phyloP scores from a whole-genome alignment of 2,329 filamentous ascomycete species.

The Sporothrix mexicana region DNA sequence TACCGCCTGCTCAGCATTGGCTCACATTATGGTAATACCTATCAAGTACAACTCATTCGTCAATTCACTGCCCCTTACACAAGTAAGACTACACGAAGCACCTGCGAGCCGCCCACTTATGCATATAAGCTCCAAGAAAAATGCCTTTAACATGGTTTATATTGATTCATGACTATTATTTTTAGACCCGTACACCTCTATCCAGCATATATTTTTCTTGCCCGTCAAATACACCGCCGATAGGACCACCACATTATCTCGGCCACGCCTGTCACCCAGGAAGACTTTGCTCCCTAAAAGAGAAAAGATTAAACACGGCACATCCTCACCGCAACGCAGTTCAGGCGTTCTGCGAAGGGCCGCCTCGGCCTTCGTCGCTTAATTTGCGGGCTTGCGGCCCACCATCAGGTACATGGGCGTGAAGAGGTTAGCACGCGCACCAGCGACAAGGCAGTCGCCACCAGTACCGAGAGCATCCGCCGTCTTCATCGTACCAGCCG shows the following conservation, averaged over 20 bases:
- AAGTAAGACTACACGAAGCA: too few relatives aligned
- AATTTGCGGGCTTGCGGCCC: conserved; percentile 74
- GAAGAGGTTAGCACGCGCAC: conserved; percentile 88
- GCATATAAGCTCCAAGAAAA: background rate
- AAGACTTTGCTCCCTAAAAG: background rate
- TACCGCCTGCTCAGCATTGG: too few relatives aligned
- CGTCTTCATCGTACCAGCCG: conserved; percentile 89
- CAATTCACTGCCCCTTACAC: too few relatives aligned
- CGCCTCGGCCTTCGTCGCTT: background rate
- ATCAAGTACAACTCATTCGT: too few relatives aligned
- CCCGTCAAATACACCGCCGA: conserved; percentile 8
- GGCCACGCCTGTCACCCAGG: background rate
- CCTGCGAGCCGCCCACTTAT: too few relatives aligned
- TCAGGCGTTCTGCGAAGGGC: too few relatives aligned
- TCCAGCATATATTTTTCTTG: background rate
- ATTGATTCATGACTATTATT: conserved; percentile 14
- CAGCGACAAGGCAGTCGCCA: conserved; percentile 84
- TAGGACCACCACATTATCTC: conserved; percentile 32
- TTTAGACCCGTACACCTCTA: background rate
- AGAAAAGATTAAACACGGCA: background rate
- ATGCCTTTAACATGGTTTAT: background rate
- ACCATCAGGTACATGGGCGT: conserved; percentile 99
- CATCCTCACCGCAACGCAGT: too few relatives aligned
- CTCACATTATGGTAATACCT: too few relatives aligned
- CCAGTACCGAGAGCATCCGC: conserved; percentile 84